phyloP scores from a whole-genome alignment of 2,329 filamentous ascomycete genomes.

The Cadophora sp. region DNA sequence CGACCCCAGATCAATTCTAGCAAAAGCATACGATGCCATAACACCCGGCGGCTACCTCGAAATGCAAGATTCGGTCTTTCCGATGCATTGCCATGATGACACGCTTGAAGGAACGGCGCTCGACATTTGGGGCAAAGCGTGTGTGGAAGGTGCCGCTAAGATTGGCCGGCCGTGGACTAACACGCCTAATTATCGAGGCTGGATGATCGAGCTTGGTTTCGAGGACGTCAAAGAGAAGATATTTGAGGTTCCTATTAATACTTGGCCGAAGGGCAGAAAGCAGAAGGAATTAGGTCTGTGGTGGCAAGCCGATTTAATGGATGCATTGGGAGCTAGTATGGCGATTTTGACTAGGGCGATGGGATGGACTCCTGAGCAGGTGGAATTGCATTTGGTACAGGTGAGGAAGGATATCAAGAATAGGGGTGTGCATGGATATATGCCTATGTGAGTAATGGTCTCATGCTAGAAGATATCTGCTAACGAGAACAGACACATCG shows the following conservation, averaged over 20 bases:
- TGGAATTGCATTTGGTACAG: constrained; percentile 1
- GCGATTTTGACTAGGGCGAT: constrained; percentile 3
- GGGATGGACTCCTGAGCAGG: constrained; percentile 17
- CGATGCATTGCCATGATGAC: constrained; percentile 12
- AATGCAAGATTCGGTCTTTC: constrained; percentile 20
- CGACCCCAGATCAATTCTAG: constrained; percentile 9
- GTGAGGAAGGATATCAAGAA: constrained; percentile 16
- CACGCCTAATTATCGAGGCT: constrained; percentile 6
- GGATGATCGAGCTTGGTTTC: constrained; percentile 34
- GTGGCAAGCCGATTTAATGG: constrained; percentile 1
- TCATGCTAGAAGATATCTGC: background rate
- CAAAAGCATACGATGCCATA: constrained; percentile 13
- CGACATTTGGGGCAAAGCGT: constrained; percentile 15
- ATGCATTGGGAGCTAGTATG: constrained; percentile 1
- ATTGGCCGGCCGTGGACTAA: constrained; percentile 13
- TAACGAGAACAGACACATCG: background rate
- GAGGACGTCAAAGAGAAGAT: constrained; percentile 39
- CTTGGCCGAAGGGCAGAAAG: constrained; percentile 39
- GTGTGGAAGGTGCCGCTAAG: constrained; percentile 14
- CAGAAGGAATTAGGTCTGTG: constrained; percentile 31
- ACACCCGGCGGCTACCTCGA: constrained; percentile 22
- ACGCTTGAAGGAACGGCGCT: constrained; percentile 16
- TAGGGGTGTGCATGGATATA: constrained; percentile 15
- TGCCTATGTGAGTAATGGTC: constrained; percentile 7
- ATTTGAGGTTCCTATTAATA: constrained; percentile 39